Evolutionary conservation across 345 rosid genomes (phyloP).

Genomic region (Eucalyptus curtisii): DNA sequence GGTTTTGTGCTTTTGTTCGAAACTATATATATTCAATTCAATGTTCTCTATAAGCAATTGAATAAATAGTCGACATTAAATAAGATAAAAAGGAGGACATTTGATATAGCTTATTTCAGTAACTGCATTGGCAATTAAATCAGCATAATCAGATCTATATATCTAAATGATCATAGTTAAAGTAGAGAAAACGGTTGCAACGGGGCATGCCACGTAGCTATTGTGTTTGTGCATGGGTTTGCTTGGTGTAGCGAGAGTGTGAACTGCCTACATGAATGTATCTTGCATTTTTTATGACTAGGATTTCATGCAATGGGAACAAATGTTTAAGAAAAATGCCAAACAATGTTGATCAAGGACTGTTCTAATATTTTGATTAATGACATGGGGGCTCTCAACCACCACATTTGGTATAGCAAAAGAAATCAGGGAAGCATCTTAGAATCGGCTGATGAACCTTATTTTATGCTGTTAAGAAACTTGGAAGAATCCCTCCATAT

Average conservation of each 20-base stretch:
- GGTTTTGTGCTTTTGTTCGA: too few species aligned
- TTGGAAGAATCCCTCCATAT: not conserved
- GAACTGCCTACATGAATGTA: too few species aligned
- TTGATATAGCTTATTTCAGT: not conserved
- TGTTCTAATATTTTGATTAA: too few species aligned
- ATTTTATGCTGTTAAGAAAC: not conserved
- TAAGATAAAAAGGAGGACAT: too few species aligned
- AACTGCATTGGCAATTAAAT: not conserved
- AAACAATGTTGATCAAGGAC: not conserved
- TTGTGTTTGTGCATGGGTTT: too few species aligned
- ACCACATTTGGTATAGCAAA: not conserved
- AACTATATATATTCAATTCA: too few species aligned
- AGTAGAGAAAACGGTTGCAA: not conserved
- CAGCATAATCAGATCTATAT: too few species aligned
- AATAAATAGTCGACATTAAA: too few species aligned
- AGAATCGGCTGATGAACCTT: rapidly evolving
- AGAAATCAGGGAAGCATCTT: not conserved
- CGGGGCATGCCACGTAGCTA: too few species aligned
- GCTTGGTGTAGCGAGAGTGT: too few species aligned
- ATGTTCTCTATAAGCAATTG: too few species aligned
- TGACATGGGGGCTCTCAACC: not conserved
- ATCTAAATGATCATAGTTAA: too few species aligned
- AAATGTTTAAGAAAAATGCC: not conserved
- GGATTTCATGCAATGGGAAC: not conserved
- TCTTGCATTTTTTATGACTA: not conserved